phyloP scores from a whole-genome alignment of 78 protist species.

The Guillardia theta region DNA sequence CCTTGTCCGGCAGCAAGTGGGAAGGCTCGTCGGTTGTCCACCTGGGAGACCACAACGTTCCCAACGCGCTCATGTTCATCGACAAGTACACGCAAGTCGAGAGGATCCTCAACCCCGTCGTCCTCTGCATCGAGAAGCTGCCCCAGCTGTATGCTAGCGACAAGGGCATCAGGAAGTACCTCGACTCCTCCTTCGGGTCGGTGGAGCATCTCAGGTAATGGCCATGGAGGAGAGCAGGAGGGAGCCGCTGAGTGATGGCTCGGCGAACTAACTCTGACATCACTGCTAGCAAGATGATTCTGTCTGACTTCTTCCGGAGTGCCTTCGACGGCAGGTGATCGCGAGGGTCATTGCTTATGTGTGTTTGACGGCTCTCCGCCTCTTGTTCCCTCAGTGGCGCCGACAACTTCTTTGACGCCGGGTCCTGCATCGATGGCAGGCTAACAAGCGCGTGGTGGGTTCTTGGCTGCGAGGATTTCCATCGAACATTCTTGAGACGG shows the following conservation, averaged over 20 bases:
- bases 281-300: too few relatives aligned
- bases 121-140: background rate
- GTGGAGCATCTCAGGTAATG: too few relatives aligned
- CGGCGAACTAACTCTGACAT: too few relatives aligned
- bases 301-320: constrained; percentile 82
- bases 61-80: constrained; percentile 48
- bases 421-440: constrained; percentile 64
- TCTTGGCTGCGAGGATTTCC: too few relatives aligned
- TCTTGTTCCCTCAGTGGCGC: constrained; percentile 45
- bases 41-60: constrained; percentile 67
- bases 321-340: constrained; percentile 79
- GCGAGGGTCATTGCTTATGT: background rate
- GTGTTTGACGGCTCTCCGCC: background rate
- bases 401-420: constrained; percentile 92
- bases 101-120: constrained; percentile 56
- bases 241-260: too few relatives aligned
- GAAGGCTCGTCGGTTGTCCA: constrained; percentile 38
- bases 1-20: constrained; percentile 9
- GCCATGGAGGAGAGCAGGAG: too few relatives aligned
- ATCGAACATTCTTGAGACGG: too few relatives aligned
- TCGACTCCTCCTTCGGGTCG: too few relatives aligned
- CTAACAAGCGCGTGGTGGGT: constrained; percentile 67
- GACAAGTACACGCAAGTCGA: constrained; percentile 56
- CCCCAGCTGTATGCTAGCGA: too few relatives aligned
- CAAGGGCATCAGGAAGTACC: too few relatives aligned